Evolutionary conservation across 2,329 filamentous ascomycete species (phyloP).

Genomic region (Sclerotinia subarctica): DNA sequence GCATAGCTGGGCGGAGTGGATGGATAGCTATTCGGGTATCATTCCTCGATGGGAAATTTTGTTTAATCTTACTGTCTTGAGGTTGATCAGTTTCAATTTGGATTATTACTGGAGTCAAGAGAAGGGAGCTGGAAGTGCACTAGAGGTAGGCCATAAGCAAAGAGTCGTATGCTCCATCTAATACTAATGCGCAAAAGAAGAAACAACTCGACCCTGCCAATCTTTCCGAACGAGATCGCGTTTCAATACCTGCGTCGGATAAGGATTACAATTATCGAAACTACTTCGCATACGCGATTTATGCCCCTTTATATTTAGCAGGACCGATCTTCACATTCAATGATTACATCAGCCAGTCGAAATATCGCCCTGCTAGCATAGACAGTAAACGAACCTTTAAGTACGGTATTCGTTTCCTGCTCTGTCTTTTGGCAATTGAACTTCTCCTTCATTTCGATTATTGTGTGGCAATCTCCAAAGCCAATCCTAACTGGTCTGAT

Average conservation of each 20-base stretch:
- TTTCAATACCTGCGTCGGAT: slow-evolving; percentile 68
- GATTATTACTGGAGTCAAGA: slow-evolving; percentile 93
- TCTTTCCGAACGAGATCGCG: slow-evolving; percentile 84
- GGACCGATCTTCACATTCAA: slow-evolving; percentile 97
- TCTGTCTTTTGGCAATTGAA: slow-evolving; percentile 86
- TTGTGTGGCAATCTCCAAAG: slow-evolving; percentile 85
- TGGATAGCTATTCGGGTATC: slow-evolving; percentile 81
- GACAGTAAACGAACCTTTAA: slow-evolving; percentile 67
- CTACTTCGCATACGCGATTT: slow-evolving; percentile 85
- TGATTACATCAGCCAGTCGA: slow-evolving; percentile 87
- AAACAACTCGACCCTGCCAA: slow-evolving; percentile 87
- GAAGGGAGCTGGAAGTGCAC: slow-evolving; percentile 56
- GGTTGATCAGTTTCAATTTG: slow-evolving; percentile 93
- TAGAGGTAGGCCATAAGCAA: slow-evolving; percentile 66
- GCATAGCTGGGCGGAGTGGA: slow-evolving; percentile 58
- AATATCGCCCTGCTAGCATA: slow-evolving; percentile 70
- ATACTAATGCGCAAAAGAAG: slow-evolving; percentile 80
- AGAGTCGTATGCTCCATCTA: slow-evolving; percentile 1
- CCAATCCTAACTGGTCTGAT: slow-evolving; percentile 71
- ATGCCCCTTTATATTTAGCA: slow-evolving; percentile 87
- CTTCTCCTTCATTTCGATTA: slow-evolving; percentile 89
- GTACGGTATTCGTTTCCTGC: slow-evolving; percentile 78
- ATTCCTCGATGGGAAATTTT: slow-evolving; percentile 92
- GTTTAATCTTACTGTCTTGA: slow-evolving; percentile 92
- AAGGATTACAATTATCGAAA: slow-evolving; percentile 77